Evolutionary conservation across 1,139 yeast genomes (phyloP).

Genomic region (Yamadazyma buinensis): DNA sequence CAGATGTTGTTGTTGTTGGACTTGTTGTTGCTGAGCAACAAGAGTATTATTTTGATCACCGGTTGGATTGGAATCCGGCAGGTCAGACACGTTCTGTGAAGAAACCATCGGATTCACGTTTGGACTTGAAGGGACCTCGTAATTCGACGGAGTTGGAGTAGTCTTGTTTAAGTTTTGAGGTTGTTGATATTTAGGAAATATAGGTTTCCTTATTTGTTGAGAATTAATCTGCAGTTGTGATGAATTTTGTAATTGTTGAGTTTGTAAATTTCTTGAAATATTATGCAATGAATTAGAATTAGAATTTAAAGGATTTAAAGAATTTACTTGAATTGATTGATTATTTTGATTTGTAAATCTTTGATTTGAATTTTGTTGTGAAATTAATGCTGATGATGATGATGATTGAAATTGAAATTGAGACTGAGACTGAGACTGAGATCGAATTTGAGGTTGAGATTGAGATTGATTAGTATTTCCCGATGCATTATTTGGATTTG

Average conservation of each 20-base stretch:
- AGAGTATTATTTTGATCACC: constrained; percentile 4
- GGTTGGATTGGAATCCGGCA: constrained; percentile 35
- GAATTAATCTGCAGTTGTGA: constrained; percentile 7
- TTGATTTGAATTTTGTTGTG: too few relatives aligned
- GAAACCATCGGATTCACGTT: constrained; percentile 26
- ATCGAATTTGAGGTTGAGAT: constrained; percentile 3
- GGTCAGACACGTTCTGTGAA: constrained; percentile 35
- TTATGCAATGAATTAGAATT: neutral
- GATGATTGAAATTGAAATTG: neutral
- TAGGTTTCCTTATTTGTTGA: constrained; percentile 11
- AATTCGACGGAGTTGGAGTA: constrained; percentile 43
- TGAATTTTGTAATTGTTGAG: constrained; percentile 4
- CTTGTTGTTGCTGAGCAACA: too few relatives aligned
- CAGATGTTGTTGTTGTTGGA: neutral
- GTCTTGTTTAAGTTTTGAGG: constrained; percentile 19
- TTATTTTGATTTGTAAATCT: neutral
- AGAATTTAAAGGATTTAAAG: too few relatives aligned
- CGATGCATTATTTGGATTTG: constrained; percentile 2
- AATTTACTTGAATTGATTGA: too few relatives aligned
- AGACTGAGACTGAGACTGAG: constrained; percentile 4
- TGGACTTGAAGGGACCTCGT: constrained; percentile 44
- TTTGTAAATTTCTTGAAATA: neutral
- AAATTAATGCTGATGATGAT: neutral
- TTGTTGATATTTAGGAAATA: constrained; percentile 12
- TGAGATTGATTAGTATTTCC: neutral